phyloP scores from a whole-genome alignment of 1,284 basidiomycete species.

The Taiwanofungus camphoratus region DNA sequence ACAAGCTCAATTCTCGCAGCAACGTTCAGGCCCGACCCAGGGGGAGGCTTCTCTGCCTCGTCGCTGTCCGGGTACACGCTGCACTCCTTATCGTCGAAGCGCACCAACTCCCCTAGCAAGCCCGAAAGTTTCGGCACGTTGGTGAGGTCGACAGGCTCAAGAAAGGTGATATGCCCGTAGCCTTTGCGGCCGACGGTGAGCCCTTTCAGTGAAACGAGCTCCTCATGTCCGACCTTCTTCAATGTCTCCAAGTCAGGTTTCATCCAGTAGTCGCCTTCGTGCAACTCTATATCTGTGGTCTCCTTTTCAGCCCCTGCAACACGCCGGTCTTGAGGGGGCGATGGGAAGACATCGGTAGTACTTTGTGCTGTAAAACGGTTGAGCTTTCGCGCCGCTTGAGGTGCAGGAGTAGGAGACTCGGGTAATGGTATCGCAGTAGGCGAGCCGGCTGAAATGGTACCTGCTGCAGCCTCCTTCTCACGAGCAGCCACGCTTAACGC shows the following conservation, averaged over 20 bases:
- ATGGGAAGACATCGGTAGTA: slow-evolving; percentile 5
- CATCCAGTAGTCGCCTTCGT: slow-evolving; percentile 88
- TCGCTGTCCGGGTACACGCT: slow-evolving; percentile 90
- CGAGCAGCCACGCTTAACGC: slow-evolving; percentile 66
- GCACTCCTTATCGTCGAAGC: slow-evolving; percentile 90
- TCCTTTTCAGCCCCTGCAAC: slow-evolving; percentile 13
- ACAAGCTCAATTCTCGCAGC: slow-evolving; percentile 77
- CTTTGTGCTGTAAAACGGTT: slow-evolving; percentile 46
- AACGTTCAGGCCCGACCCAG: slow-evolving; percentile 88
- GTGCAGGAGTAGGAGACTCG: slow-evolving; percentile 37
- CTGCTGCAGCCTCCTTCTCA: slow-evolving; percentile 51
- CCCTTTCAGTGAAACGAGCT: slow-evolving; percentile 65
- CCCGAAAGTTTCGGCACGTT: slow-evolving; percentile 75
- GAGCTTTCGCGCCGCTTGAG: slow-evolving; percentile 30
- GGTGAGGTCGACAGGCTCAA: slow-evolving; percentile 91
- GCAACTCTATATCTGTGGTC: slow-evolving; percentile 34
- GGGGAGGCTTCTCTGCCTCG: slow-evolving; percentile 72
- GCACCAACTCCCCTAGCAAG: slow-evolving; percentile 83
- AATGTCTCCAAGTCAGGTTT: slow-evolving; percentile 73
- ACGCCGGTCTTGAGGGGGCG: slow-evolving; percentile 1
- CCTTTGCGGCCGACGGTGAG: slow-evolving; percentile 89
- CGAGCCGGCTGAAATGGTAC: slow-evolving; percentile 13
- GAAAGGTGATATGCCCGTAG: slow-evolving; percentile 87
- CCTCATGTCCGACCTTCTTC: slow-evolving; percentile 62
- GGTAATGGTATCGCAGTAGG: slow-evolving; percentile 18